phyloP scores from a whole-genome alignment of 345 rosid genomes.

The Arabidopsis arenosa region DNA sequence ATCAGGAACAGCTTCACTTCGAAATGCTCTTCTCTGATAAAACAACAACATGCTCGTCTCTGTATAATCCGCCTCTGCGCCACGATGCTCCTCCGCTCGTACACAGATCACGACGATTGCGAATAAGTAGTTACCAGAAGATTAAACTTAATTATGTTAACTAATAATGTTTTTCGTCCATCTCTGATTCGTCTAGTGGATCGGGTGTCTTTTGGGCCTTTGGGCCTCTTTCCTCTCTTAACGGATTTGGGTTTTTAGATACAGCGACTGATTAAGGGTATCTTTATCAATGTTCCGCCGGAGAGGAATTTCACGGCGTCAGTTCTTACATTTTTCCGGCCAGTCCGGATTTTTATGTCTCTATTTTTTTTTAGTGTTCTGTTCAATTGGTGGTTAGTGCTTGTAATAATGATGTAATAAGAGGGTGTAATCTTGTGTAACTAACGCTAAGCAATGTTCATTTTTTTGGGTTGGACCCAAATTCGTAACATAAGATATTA shows the following conservation, averaged over 20 bases:
- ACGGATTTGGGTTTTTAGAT: neutral
- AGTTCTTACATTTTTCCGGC: slow-evolving; percentile 11
- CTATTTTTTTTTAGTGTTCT: neutral
- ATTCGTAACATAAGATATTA: neutral
- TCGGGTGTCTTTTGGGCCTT: slow-evolving; percentile 21
- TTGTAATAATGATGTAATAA: neutral
- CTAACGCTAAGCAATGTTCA: neutral
- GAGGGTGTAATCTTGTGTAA: neutral
- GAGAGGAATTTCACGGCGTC: slow-evolving; percentile 25
- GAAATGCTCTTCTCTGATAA: slow-evolving; percentile 62
- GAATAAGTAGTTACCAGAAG: neutral
- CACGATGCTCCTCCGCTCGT: slow-evolving; percentile 71
- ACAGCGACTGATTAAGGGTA: neutral
- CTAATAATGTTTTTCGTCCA: neutral
- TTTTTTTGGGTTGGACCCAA: neutral
- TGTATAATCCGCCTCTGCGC: slow-evolving; percentile 74
- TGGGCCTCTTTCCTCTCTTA: neutral
- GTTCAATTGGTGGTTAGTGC: no score
- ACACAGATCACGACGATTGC: slow-evolving; percentile 57
- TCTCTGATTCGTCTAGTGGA: slow-evolving; percentile 5
- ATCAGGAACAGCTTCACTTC: slow-evolving; percentile 50
- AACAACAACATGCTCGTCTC: slow-evolving; percentile 66
- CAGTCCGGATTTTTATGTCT: neutral
- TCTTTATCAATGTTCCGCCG: slow-evolving; percentile 30
- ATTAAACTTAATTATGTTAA: neutral